phyloP scores from a whole-genome alignment of 805 yeast species.

The Starmerella stigmatis region DNA sequence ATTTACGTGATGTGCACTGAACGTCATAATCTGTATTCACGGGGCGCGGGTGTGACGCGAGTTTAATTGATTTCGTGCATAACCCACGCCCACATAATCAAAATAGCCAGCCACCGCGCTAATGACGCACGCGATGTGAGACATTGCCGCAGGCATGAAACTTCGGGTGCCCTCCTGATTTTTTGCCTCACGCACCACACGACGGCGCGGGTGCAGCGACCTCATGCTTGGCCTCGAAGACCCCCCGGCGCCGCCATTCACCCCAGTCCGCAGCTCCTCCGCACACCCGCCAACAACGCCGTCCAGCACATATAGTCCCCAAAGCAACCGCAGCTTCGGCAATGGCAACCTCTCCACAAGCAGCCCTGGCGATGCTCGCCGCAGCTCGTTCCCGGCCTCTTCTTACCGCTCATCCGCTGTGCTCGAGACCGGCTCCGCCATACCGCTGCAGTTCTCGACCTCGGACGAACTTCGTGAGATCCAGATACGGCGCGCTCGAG shows the following conservation, averaged over 20 bases:
- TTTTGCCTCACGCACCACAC: background rate
- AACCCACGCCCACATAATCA: background rate
- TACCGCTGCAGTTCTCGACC: slow-evolving; percentile 15
- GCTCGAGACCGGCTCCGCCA: slow-evolving; percentile 21
- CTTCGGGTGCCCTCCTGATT: no score
- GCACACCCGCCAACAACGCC: background rate
- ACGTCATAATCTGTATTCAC: no score
- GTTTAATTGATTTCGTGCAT: slow-evolving; percentile 2
- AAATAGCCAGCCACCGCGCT: slow-evolving; percentile 5
- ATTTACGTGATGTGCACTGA: no score
- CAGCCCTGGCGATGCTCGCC: background rate
- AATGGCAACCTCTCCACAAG: slow-evolving; percentile 1
- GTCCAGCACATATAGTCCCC: background rate
- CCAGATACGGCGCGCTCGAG: slow-evolving; percentile 20
- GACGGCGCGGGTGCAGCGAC: background rate
- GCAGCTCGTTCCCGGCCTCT: slow-evolving; percentile 11
- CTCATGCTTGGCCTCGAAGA: slow-evolving; percentile 1
- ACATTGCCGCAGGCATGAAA: background rate
- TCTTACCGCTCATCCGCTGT: slow-evolving; percentile 16
- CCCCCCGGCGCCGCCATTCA: slow-evolving; percentile 2
- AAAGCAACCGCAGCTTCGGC: background rate
- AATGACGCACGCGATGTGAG: background rate
- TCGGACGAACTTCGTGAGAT: slow-evolving; percentile 19
- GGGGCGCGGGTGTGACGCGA: slow-evolving; percentile 6
- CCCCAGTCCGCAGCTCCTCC: background rate